phyloP scores from a whole-genome alignment of 2,329 filamentous ascomycete species.

The Stachybotrys chlorohalonatus region DNA sequence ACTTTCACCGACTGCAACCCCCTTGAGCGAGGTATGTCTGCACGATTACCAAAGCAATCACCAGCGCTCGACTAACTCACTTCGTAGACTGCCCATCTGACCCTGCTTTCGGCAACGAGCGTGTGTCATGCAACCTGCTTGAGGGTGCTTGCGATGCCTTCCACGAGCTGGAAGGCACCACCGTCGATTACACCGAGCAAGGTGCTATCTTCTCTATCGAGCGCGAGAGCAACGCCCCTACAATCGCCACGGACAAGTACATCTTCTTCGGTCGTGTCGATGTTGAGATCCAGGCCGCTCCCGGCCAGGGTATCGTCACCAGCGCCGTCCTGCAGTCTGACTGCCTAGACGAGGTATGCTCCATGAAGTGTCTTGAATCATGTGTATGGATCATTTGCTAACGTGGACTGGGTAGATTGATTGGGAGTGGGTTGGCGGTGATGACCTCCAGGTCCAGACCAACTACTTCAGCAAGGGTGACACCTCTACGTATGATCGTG shows the following conservation, averaged over 20 bases:
- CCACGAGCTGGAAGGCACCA: slow-evolving; percentile 35
- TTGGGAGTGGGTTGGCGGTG: slow-evolving; percentile 87
- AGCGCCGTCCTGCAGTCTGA: slow-evolving; percentile 86
- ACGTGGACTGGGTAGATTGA: slow-evolving; percentile 54
- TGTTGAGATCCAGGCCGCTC: slow-evolving; percentile 66
- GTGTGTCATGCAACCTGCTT: slow-evolving; percentile 62
- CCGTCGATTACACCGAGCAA: slow-evolving; percentile 34
- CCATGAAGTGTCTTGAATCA: neutral
- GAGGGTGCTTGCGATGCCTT: slow-evolving; percentile 56
- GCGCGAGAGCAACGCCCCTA: slow-evolving; percentile 55
- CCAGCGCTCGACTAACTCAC: neutral
- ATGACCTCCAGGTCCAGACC: slow-evolving; percentile 66
- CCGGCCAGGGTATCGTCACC: slow-evolving; percentile 80
- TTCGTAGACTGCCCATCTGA: slow-evolving; percentile 59
- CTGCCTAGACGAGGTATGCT: slow-evolving; percentile 53
- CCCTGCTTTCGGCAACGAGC: slow-evolving; percentile 60
- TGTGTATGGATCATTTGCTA: neutral
- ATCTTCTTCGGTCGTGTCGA: slow-evolving; percentile 94
- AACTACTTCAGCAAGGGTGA: slow-evolving; percentile 79
- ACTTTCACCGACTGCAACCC: slow-evolving; percentile 49
- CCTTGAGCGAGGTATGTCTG: slow-evolving; percentile 34
- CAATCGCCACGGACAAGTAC: slow-evolving; percentile 73
- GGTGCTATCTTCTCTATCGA: slow-evolving; percentile 59
- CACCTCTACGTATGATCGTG: slow-evolving; percentile 62
- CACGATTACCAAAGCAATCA: neutral